Evolutionary conservation across 768 basidiomycete species (phyloP).

Genomic region (Pholiota conissans): DNA sequence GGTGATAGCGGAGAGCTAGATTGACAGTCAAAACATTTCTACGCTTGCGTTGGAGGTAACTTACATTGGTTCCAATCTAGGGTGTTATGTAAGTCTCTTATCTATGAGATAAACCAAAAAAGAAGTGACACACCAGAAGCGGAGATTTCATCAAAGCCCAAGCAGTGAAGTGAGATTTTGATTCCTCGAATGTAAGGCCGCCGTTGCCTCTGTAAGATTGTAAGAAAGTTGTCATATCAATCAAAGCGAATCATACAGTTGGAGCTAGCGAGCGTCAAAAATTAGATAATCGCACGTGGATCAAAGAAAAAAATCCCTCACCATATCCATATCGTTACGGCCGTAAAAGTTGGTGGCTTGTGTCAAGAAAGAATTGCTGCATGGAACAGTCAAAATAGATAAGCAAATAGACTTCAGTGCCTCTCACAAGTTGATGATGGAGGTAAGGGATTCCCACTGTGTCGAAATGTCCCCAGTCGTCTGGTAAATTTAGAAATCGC

Average conservation of each 20-base stretch:
- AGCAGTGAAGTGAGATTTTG: constrained; percentile 70
- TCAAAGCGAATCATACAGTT: constrained; percentile 41
- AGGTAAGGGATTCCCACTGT: constrained; percentile 53
- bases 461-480: constrained; percentile 32
- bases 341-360: constrained; percentile 66
- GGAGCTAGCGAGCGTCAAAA: constrained; percentile 35
- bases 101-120: background rate
- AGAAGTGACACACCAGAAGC: constrained; percentile 37
- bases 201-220: constrained; percentile 56
- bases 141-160: constrained; percentile 73
- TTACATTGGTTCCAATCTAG: constrained; percentile 55
- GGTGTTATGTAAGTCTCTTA: background rate
- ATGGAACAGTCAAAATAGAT: background rate
- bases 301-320: constrained; percentile 23
- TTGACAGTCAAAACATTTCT: background rate
- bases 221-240: background rate
- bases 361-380: constrained; percentile 66
- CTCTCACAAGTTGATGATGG: constrained; percentile 58
- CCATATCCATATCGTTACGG: constrained; percentile 71
- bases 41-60: constrained; percentile 12
- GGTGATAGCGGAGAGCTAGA: constrained; percentile 50
- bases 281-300: background rate
- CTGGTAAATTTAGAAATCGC: constrained; percentile 29
- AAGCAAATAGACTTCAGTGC: constrained; percentile 4
- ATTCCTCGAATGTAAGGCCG: constrained; percentile 57